Conservation (phyloP, 2,329 filamentous ascomycete genomes). For the Neophaeococcomyces aloes region DNA sequence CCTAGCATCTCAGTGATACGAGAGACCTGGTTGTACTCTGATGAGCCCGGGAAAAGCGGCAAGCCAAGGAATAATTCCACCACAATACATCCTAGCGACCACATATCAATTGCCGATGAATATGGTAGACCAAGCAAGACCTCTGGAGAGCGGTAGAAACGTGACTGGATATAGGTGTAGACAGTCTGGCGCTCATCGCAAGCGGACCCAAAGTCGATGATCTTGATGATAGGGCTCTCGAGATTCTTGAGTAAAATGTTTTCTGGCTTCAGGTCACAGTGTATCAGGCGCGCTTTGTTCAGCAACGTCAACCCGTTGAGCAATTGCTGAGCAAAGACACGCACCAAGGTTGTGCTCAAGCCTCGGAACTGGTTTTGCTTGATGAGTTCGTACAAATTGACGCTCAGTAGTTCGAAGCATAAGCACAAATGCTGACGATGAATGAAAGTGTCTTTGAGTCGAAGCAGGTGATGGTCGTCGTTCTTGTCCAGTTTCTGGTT, state of each 20-base stretch:
- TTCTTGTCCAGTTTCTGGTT: constrained; percentile 99
- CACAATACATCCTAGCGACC: constrained; percentile 96
- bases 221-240: constrained; percentile 98
- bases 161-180: constrained; percentile 97
- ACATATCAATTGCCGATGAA: constrained; percentile 98
- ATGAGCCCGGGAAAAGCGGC: constrained; percentile 90
- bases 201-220: constrained; percentile 97
- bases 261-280: constrained; percentile 96
- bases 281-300: constrained; percentile 93
- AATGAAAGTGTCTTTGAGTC: constrained; percentile 96
- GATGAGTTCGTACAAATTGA: constrained; percentile 96
- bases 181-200: constrained; percentile 98
- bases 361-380: constrained; percentile 99
- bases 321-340: constrained; percentile 94
- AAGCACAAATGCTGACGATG: constrained; percentile 93
- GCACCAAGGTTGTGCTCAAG: constrained; percentile 88
- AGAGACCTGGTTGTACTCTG: constrained; percentile 96
- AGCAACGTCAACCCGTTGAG: constrained; percentile 83
- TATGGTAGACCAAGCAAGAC: constrained; percentile 92
- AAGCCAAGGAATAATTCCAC: constrained; percentile 93
- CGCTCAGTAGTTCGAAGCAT: constrained; percentile 90
- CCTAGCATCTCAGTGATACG: constrained; percentile 97
- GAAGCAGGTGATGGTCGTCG: constrained; percentile 89
- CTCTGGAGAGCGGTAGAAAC: constrained; percentile 95
- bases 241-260: constrained; percentile 97